Conservation (phyloP, 176 grass and related monocot species). For the Aegilops umbellulata region DNA sequence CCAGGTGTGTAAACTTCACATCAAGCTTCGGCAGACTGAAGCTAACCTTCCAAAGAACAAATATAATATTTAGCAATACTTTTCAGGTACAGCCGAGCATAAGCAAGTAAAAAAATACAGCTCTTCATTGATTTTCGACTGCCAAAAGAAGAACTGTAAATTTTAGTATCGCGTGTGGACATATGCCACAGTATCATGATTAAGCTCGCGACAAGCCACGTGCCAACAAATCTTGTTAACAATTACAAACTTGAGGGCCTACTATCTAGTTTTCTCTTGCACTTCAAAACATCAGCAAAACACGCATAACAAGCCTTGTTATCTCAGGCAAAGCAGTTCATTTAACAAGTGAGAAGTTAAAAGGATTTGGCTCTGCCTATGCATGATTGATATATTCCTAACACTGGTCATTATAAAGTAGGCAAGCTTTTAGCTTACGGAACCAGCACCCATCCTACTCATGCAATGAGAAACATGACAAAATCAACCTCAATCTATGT, state of each 20-base stretch:
- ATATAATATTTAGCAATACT: constrained; percentile 61
- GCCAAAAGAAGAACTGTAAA: neutral
- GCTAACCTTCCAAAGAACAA: constrained; percentile 99
- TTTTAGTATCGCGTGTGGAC: neutral
- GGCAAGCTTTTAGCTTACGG: neutral
- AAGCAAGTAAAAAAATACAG: constrained; percentile 10
- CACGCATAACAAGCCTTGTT: neutral
- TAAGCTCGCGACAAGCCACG: constrained; percentile 1
- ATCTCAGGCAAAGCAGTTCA: constrained; percentile 6
- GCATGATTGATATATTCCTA: neutral
- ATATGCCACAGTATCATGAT: constrained; percentile 11
- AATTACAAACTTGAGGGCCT: neutral
- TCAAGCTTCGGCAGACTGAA: constrained; percentile 99
- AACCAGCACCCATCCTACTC: constrained; percentile 3
- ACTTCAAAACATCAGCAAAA: constrained; percentile 4
- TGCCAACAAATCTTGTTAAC: constrained; percentile 8
- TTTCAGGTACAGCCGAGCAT: constrained; percentile 5
- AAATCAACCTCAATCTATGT: neutral
- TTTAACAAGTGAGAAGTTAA: constrained; percentile 3
- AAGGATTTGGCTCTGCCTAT: neutral
- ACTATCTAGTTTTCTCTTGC: constrained; percentile 6
- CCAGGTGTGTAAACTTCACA: constrained; percentile 84
- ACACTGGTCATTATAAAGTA: constrained; percentile 4
- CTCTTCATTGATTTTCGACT: neutral
- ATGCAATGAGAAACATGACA: neutral